Base-by-base conservation (phyloP, 306 rosid genomes). In the Dalbergia cochinchinensis region DNA sequence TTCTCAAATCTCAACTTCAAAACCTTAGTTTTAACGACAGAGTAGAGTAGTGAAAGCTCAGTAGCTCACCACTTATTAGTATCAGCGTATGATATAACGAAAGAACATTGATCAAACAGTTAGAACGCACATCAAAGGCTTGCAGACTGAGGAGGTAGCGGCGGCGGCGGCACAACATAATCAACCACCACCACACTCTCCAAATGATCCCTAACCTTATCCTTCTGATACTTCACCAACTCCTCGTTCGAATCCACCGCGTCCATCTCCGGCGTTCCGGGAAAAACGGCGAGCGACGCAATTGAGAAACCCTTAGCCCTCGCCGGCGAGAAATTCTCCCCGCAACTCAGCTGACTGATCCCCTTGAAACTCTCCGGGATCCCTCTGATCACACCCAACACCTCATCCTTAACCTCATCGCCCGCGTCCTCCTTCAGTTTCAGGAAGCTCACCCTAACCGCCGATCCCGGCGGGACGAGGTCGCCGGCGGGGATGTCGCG, bases 231-330 rank as follows among this genome's bases (percentile, higher is more conserved):
- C 39, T 81, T 85, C 79, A 81, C 86, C 85, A 86, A 41, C 41
- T 90, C 86, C 42, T 66, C 57, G 48, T 93, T 72, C 2, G 89
- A 88, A 80, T 83, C 91, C 87, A 82, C 72, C 0, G 84, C 91
- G 39, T 90, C 94, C 90, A 91, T 26, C 11, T 88, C 93, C 3
- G 67, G 53, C 20, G 31, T 15, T 54, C 90, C 92, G 0, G 88
- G 83, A 41, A 88, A 88, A 41, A 95, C 84, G 15, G 92, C 96
- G 1, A 91, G 73, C 0, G 98, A 92, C 4, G 97, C 99, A 26
- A 95, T 83, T 19, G 97, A 89, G 53, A 71, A 95, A 19, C 97
- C 99, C 67, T 95, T 95, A 5, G 98, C 97, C 44, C 99, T 93
- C 1, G 79, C 94, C 33, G 98, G 97, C 1, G 99, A 95, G 86